Conservation (phyloP, 768 basidiomycete genomes). For the Hortiboletus campestris region DNA sequence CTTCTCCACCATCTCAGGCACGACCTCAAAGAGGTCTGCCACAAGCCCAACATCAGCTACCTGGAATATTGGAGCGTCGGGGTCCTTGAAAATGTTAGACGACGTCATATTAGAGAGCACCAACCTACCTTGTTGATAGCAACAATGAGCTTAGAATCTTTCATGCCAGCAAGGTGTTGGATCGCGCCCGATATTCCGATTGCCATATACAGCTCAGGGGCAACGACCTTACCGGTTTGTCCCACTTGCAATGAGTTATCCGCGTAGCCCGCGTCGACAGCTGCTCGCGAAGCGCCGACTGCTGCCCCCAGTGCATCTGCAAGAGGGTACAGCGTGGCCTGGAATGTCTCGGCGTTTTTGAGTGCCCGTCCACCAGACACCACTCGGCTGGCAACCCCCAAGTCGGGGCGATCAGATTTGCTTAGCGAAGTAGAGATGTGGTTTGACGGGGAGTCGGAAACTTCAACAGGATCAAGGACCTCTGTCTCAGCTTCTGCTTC, state of each 20-base stretch:
- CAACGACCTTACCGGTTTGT: conserved; percentile 98
- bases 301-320: conserved; percentile 94
- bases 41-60: conserved; percentile 95
- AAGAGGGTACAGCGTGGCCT: conserved; percentile 79
- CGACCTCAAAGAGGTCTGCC: conserved; percentile 88
- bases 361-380: conserved; percentile 95
- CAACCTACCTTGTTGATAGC: conserved; percentile 87
- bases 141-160: conserved; percentile 97
- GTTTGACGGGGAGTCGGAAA: conserved; percentile 47
- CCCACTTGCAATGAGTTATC: conserved; percentile 99
- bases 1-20: conserved; percentile 89
- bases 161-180: conserved; percentile 99
- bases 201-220: conserved; percentile 94
- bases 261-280: conserved; percentile 96
- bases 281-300: conserved; percentile 96
- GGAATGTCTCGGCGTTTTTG: conserved; percentile 94
- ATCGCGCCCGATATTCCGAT: conserved; percentile 98
- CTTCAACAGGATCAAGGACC: conserved; percentile 61
- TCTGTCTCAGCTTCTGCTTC: conserved; percentile 59
- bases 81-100: conserved; percentile 57
- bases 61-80: conserved; percentile 99
- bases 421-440: conserved; percentile 77
- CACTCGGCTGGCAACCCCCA: conserved; percentile 82
- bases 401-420: conserved; percentile 89
- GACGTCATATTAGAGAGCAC: background rate